Base-by-base conservation (phyloP, 805 yeast species). In the Ogataea salicorniae region DNA sequence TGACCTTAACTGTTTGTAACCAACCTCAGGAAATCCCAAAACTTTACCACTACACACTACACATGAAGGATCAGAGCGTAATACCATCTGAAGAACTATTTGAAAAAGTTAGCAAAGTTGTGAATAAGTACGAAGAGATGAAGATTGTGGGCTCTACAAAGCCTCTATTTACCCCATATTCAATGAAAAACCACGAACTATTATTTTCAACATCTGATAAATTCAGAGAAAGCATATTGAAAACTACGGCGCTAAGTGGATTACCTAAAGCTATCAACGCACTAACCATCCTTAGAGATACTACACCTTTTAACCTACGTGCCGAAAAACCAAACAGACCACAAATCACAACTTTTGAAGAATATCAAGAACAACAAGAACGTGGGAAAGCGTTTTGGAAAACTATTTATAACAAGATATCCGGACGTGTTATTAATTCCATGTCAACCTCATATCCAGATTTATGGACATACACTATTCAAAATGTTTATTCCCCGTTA, bases 231-330 rank as follows among this genome's bases (percentile, higher is more conserved):
- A 82, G 90, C 8, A 68, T 91, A 3, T 68, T 91, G 58, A 91
- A 90, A 60, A 74, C 88, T 4, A 76, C 85, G 0, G 95, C 96
- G 0, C 68, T 91, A 41, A 79, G 82, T 15, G 97, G 97, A 0
- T 71, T 90, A 14, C 97, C 97, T 1, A 83, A 83, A 55, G 79
- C 90, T 1, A 91, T 91, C 63, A 91, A 90, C 63, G 77, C 95
- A 1, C 67, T 91, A 58, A 83, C 79, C 56, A 71, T 74, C 16
- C 69, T 90, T 47, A 79, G 79, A 50, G 75, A 75, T 26, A 80
- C 73, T 1, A 87, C 96, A 0, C 96, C 96, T 2, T 22, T 35
- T 2, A 43, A 47, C 16, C 59, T 81, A 29, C 60, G 77, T 11
- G 71, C 18, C 1, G 42, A 37, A 4, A 31, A 37, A 5, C 35